phyloP scores from a whole-genome alignment of 1,284 basidiomycete species.

The Stygiomarasmius scandens region DNA sequence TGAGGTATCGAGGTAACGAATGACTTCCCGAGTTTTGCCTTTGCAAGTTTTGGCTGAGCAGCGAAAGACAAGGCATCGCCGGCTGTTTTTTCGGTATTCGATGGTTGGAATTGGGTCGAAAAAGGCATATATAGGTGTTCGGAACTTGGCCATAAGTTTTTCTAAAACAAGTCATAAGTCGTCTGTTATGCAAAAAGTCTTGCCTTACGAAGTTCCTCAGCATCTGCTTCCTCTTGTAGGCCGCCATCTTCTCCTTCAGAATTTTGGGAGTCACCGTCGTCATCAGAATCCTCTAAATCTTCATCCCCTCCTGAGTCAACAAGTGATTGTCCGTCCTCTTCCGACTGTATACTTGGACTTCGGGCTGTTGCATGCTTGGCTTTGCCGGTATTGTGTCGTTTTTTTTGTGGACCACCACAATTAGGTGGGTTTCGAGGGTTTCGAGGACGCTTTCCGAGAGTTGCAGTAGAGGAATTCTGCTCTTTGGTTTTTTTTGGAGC shows the following conservation, averaged over 20 bases:
- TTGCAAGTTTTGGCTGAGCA: background rate
- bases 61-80: background rate
- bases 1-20: slow-evolving; percentile 22
- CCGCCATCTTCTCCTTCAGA: background rate
- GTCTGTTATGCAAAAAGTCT: background rate
- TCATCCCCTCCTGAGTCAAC: background rate
- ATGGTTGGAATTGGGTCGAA: background rate
- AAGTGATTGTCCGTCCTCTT: background rate
- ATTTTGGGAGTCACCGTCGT: background rate
- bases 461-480: no score
- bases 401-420: background rate
- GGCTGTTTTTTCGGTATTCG: background rate
- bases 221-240: background rate
- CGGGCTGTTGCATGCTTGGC: background rate
- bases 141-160: background rate
- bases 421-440: no score
- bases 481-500: no score
- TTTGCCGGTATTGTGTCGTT: background rate
- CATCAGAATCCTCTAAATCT: background rate
- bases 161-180: background rate
- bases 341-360: background rate
- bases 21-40: background rate
- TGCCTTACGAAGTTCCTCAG: background rate
- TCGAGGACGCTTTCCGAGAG: no score
- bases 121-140: slow-evolving; percentile 4